Conservation (phyloP, 345 rosid genomes). For the Hypericum androsaemum region DNA sequence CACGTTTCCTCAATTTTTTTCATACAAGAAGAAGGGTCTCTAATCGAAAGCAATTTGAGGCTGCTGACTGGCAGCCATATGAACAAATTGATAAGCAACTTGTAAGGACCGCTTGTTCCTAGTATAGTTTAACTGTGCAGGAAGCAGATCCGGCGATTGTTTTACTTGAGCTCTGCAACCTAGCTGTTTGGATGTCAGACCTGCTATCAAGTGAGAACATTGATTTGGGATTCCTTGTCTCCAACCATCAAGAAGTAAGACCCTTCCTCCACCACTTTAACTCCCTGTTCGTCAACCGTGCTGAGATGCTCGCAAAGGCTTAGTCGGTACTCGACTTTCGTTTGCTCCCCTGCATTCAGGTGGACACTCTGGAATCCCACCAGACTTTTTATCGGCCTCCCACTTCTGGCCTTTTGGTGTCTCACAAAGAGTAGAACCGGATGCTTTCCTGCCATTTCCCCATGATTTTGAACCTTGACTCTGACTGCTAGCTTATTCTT, state of each 20-base stretch:
- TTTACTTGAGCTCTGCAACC: no score
- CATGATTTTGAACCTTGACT: not conserved
- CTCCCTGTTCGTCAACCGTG: not conserved
- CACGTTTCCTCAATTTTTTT: no score
- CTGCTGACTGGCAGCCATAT: no score
- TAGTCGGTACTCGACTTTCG: not conserved
- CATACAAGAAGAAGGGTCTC: no score
- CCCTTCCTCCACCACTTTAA: not conserved
- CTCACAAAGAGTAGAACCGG: slow-evolving; percentile 1
- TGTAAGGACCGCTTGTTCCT: no score
- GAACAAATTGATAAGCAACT: no score
- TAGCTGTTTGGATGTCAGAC: no score
- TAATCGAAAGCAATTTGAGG: no score
- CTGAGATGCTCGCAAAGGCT: slow-evolving; percentile 1
- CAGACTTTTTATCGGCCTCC: not conserved
- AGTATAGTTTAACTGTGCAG: no score
- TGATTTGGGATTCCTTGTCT: not conserved
- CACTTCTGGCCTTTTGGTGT: not conserved
- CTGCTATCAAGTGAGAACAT: not conserved
- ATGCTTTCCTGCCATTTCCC: slow-evolving; percentile 3
- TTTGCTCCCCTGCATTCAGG: not conserved
- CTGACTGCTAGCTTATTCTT: not conserved
- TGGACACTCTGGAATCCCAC: not conserved
- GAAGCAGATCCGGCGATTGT: no score
- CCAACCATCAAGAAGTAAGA: not conserved